Conservation (phyloP, 1,284 basidiomycete genomes). For the Rhodotorula mucilaginosa region DNA sequence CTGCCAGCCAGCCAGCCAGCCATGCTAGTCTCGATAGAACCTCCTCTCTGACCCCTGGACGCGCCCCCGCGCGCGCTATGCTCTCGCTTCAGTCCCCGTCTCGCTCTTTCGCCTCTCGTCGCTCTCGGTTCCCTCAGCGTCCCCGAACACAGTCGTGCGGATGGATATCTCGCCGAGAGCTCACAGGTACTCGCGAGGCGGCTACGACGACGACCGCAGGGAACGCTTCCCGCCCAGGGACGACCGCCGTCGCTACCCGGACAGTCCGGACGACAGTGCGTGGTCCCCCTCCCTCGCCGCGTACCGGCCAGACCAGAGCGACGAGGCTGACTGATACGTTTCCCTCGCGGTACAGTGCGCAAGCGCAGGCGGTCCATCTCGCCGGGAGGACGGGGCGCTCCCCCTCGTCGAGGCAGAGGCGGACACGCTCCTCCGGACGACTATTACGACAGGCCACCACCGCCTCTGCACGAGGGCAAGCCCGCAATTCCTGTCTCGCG, state of each 20-base stretch:
- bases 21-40: background rate
- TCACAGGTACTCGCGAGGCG: constrained; percentile 5
- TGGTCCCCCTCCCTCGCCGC: background rate
- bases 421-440: background rate
- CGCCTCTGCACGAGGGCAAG: constrained; percentile 4
- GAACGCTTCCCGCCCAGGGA: background rate
- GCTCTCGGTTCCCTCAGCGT: background rate
- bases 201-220: constrained; percentile 11
- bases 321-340: background rate
- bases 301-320: background rate
- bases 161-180: constrained; percentile 3
- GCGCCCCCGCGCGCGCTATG: background rate
- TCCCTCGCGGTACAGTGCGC: background rate
- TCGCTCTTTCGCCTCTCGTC: background rate
- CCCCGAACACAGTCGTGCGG: background rate
- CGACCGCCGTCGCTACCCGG: background rate
- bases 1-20: background rate
- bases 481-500: background rate
- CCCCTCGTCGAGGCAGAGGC: constrained; percentile 8
- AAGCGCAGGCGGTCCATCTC: constrained; percentile 28
- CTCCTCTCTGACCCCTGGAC: background rate
- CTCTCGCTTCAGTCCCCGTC: background rate
- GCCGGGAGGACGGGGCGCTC: constrained; percentile 2
- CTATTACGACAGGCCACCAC: constrained; percentile 12
- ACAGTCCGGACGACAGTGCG: background rate